phyloP scores from a whole-genome alignment of 2,329 filamentous ascomycete species.

The Coniochaeta sp. region DNA sequence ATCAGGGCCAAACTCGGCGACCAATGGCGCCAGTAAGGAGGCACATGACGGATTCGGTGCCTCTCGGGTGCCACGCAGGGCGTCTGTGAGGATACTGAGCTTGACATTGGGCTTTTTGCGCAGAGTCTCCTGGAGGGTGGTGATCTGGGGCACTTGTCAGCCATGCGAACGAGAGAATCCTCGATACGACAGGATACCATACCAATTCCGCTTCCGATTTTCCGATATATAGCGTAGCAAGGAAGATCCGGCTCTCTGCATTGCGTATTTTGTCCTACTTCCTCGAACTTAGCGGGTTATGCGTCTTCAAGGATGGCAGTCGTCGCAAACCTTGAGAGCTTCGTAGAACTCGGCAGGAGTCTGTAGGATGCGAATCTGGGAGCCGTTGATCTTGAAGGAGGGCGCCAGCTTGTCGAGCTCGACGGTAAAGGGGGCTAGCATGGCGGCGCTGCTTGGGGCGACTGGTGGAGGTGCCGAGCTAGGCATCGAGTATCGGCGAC shows the following conservation, averaged over 20 bases:
- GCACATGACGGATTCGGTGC: slow-evolving; percentile 80
- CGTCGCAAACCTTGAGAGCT: slow-evolving; percentile 54
- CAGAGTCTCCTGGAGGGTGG: slow-evolving; percentile 69
- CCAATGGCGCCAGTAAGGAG: slow-evolving; percentile 77
- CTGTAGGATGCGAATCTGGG: slow-evolving; percentile 71
- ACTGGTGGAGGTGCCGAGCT: slow-evolving; percentile 15
- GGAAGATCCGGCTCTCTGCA: slow-evolving; percentile 74
- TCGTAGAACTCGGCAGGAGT: slow-evolving; percentile 87
- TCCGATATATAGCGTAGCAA: slow-evolving; percentile 96
- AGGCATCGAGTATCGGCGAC: slow-evolving; percentile 34
- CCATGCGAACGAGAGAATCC: not conserved
- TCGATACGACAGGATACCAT: slow-evolving; percentile 18
- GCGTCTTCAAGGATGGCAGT: slow-evolving; percentile 28
- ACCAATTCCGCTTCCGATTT: slow-evolving; percentile 85
- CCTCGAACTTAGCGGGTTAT: slow-evolving; percentile 27
- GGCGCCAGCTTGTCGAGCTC: slow-evolving; percentile 87
- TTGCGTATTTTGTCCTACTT: slow-evolving; percentile 66
- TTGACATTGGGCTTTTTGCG: slow-evolving; percentile 66
- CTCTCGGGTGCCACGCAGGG: slow-evolving; percentile 84
- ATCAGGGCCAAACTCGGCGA: slow-evolving; percentile 73
- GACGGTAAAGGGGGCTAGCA: slow-evolving; percentile 47
- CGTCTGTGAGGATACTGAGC: slow-evolving; percentile 87
- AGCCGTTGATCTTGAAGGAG: slow-evolving; percentile 78
- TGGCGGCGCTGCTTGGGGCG: slow-evolving; percentile 25
- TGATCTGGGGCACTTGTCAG: slow-evolving; percentile 44